These are phyloP conservation scores for Edhazardia aedis DNA, from an alignment of 371 early-diverging fungal genomes.

Conservation along the genomic window DNA sequence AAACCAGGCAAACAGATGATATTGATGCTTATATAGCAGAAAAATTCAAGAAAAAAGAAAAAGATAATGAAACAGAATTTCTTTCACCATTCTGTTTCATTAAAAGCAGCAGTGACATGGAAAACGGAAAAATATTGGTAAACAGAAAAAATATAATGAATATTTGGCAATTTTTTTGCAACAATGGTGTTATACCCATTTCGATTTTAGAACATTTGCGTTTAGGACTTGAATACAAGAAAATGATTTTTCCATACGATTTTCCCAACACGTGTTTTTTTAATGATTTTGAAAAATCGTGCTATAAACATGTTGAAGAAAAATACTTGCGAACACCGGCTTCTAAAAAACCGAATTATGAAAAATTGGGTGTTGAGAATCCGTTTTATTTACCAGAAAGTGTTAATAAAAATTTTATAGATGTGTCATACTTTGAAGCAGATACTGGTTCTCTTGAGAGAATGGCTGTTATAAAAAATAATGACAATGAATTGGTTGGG, in stretches of 20 bases:
- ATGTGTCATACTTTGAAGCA: conserved; percentile 20
- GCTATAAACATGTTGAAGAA: conserved; percentile 4
- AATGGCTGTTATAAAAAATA: conserved; percentile 13
- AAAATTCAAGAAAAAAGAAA: no score
- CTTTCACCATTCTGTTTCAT: no score
- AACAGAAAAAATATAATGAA: conserved; percentile 9
- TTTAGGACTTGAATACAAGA: conserved; percentile 27
- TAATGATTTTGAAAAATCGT: conserved; percentile 11
- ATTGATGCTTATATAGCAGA: no score
- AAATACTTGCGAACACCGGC: conserved; percentile 28
- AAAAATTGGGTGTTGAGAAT: not conserved
- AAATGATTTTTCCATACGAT: conserved; percentile 28
- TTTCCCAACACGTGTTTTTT: conserved; percentile 5
- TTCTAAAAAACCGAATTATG: conserved; percentile 13
- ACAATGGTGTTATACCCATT: conserved; percentile 22
- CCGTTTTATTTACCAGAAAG: not conserved
- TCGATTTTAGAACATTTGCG: conserved; percentile 29
- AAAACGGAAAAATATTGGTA: conserved; percentile 18
- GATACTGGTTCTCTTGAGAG: conserved; percentile 14
- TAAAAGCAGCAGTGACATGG: not conserved
- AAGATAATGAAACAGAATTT: no score
- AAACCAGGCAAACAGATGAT: no score
- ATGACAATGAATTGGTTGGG: conserved; percentile 9
- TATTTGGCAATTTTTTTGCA: conserved; percentile 11
- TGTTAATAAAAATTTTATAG: not conserved